Base-by-base conservation (phyloP, 495 filamentous ascomycete species). In the Amorphotheca resinae region DNA sequence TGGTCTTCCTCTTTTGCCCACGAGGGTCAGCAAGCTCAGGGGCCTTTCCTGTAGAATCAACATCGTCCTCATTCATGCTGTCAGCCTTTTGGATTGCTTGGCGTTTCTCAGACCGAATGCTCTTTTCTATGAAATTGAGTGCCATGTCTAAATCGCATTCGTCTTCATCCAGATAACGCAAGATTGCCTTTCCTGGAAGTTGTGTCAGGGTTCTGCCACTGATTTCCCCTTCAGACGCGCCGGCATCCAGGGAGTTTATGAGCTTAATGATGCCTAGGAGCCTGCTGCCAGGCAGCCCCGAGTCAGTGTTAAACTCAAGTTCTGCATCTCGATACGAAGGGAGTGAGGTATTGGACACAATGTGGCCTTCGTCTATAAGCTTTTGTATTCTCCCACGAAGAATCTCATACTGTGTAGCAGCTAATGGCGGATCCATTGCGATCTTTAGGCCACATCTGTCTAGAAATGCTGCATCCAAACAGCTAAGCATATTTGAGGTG, bases 371-470 rank as follows among this genome's bases (percentile, higher is more conserved):
- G 30, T 22, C 16, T 9, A 56, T 50, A 17, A 56, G 35, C 6
- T 46, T 45, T 16, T 47, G 44, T 6, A 53, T 38, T 14, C 41
- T 40, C 3, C 33, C 33, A 22, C 43, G 38, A 0, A 56, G 42
- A 32, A 76, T 75, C 38, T 64, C 61, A 53, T 74, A 76, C 16
- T 62, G 59, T 9, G 63, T 59, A 17, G 37, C 38, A 1, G 44
- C 15, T 23, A 52, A 50, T 14, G 72, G 61, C 2, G 44, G 50
- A 6, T 61, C 58, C 23, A 75, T 58, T 22, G 51, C 46, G 20
- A 72, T 57, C 37, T 70, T 67, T 28, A 70, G 58, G 28, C 68
- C 63, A 26, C 70, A 62, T 9, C 72, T 63, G 45, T 74, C 68
- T 11, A 74, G 49, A 43, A 76, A 74, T 1, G 72, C 72, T 15